Evolutionary conservation across 805 yeast species (phyloP).

Genomic region (Henningerozyma blattae): DNA sequence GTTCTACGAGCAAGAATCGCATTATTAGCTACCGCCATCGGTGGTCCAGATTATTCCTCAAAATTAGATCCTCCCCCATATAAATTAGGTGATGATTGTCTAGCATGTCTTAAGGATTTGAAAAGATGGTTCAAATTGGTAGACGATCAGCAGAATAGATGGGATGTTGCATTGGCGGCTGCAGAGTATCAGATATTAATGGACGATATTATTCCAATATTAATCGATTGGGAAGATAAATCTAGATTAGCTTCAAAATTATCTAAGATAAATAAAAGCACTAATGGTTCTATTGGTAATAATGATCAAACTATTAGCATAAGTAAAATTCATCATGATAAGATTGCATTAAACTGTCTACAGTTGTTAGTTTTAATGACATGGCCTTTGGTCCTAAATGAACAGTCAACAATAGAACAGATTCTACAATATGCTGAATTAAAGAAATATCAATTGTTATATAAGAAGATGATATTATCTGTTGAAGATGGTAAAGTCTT

Average conservation of each 20-base stretch:
- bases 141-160: slow-evolving; percentile 58
- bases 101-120: slow-evolving; percentile 75
- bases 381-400: slow-evolving; percentile 68
- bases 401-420: slow-evolving; percentile 47
- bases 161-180: slow-evolving; percentile 81
- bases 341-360: slow-evolving; percentile 57
- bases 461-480: slow-evolving; percentile 56
- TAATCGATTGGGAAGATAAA: slow-evolving; percentile 58
- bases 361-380: slow-evolving; percentile 77
- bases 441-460: slow-evolving; percentile 52
- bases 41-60: slow-evolving; percentile 70
- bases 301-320: slow-evolving; percentile 16
- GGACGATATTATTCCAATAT: slow-evolving; percentile 62
- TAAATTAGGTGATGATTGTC: slow-evolving; percentile 65
- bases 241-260: slow-evolving; percentile 14
- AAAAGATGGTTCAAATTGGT: slow-evolving; percentile 79
- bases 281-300: slow-evolving; percentile 6
- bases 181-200: slow-evolving; percentile 64
- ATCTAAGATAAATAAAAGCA: too few relatives aligned
- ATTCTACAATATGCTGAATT: slow-evolving; percentile 45
- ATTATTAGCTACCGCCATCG: slow-evolving; percentile 75
- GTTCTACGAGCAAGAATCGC: slow-evolving; percentile 61
- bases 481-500: slow-evolving; percentile 50
- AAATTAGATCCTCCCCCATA: slow-evolving; percentile 40
- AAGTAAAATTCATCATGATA: slow-evolving; percentile 30